Evolutionary conservation across 352 stramenopile species (phyloP), one percentile per base, ranked within the genome.

Genomic region (Pythium aphanidermatum): DNA sequence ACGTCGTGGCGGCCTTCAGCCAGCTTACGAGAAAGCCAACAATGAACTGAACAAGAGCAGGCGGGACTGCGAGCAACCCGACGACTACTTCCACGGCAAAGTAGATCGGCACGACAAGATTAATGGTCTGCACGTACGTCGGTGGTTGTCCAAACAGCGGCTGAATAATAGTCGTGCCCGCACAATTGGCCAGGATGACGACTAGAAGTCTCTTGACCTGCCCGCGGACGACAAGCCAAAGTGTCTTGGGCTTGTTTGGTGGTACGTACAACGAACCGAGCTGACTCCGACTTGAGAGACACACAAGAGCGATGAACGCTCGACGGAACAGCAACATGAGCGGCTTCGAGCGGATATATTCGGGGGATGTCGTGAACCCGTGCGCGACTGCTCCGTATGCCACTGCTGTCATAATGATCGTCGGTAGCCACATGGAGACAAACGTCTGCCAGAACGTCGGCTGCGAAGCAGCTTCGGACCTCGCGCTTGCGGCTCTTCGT

Each of bases 1-100:
- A 58, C 43, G 80, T 83, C 47, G 65, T 85, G 44, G 85, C 60
- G 44, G 76, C 69, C 60, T 88, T 88, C 38, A 86, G 53, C 76
- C 76, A 88, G 47, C 74, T 77, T 36, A 88, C 74, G 44, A 61
- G 51, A n/a, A 86, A 52, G 16, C 71, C 70, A 20, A 80, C 49
- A 14, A 74, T 33, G n/a, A 66, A 60, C 46, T 79, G 69, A 16
- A 88, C 52, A 14, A 83, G 19, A 13, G 58, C 34, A 21, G 65
- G 43, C 5, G 76, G 76, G 8, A 88, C 45, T 16, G 34, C 41
- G 9, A 88, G 35, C 12, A 63, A 38, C 6, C 64, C 68, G 10
- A 83, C 44, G 13, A 62, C 50, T 23, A 69, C 28, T 51, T 72
- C 68, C 11, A 85, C 65, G 2, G 63, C 26, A 14, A 68, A 52